These are phyloP conservation scores for Ramaria sp. DNA, from an alignment of 768 basidiomycete genomes.

Conservation along the genomic window DNA sequence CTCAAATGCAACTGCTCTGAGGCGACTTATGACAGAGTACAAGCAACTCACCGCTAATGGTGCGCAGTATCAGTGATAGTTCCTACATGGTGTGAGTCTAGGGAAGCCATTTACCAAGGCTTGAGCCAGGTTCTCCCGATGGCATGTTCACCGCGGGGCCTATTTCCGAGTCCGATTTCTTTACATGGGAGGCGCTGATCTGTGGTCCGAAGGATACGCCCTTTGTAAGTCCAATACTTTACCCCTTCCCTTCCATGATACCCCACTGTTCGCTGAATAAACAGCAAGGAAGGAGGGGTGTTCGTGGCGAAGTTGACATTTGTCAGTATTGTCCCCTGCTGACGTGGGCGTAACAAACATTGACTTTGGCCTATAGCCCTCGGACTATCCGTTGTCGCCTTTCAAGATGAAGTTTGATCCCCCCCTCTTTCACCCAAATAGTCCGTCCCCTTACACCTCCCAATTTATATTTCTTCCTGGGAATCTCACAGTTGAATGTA, in stretches of 20 bases:
- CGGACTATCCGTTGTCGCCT: slow-evolving; percentile 93
- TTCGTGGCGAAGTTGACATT: slow-evolving; percentile 85
- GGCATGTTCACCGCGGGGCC: slow-evolving; percentile 96
- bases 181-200: slow-evolving; percentile 93
- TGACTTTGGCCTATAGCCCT: slow-evolving; percentile 37
- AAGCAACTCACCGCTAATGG: slow-evolving; percentile 75
- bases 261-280: slow-evolving; percentile 4
- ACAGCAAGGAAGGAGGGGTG: slow-evolving; percentile 77
- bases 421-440: slow-evolving; percentile 94
- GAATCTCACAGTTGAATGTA: background rate
- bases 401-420: slow-evolving; percentile 99
- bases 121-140: slow-evolving; percentile 65
- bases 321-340: slow-evolving; percentile 44
- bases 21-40: slow-evolving; percentile 89
- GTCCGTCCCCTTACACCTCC: slow-evolving; percentile 49
- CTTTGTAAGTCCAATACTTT: slow-evolving; percentile 45
- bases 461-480: slow-evolving; percentile 1
- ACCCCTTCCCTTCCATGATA: slow-evolving; percentile 3
- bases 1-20: slow-evolving; percentile 56
- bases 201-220: slow-evolving; percentile 92
- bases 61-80: slow-evolving; percentile 19
- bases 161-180: slow-evolving; percentile 85
- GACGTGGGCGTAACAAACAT: slow-evolving; percentile 9
- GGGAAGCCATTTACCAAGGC: background rate
- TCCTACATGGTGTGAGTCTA: background rate